Conservation (phyloP, 2,329 filamentous ascomycete species). For the Triangularia verruculosa region DNA sequence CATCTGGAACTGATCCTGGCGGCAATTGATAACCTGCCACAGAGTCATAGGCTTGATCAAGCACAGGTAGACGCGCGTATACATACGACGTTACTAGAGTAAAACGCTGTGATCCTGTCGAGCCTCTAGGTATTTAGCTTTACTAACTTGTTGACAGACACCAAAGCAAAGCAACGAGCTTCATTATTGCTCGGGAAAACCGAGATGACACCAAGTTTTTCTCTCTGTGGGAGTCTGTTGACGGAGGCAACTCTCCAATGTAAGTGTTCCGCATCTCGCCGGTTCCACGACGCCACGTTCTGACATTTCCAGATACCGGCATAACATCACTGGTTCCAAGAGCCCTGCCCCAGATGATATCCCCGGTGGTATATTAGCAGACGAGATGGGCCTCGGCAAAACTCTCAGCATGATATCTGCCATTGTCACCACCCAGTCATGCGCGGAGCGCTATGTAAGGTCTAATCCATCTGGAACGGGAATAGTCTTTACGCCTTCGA, state of each 20-base stretch:
- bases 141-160: not conserved
- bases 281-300: not conserved
- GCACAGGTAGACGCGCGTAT: not conserved
- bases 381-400: slow-evolving; percentile 10
- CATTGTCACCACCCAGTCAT: not conserved
- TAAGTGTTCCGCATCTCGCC: too few relatives aligned
- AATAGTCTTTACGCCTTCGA: not conserved
- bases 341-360: not conserved
- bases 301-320: not conserved
- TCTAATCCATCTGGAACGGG: not conserved
- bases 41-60: not conserved
- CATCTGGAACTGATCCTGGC: not conserved
- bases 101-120: too few relatives aligned
- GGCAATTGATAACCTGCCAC: not conserved
- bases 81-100: not conserved
- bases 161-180: not conserved
- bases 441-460: not conserved
- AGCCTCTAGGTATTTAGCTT: too few relatives aligned
- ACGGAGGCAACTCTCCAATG: not conserved
- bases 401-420: slow-evolving; percentile 11
- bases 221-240: not conserved
- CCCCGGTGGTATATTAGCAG: not conserved
- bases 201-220: not conserved
- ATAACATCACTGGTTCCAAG: slow-evolving; percentile 5
- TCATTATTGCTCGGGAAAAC: not conserved